phyloP scores from a whole-genome alignment of 306 rosid genomes.

The Notholithocarpus densiflorus region DNA sequence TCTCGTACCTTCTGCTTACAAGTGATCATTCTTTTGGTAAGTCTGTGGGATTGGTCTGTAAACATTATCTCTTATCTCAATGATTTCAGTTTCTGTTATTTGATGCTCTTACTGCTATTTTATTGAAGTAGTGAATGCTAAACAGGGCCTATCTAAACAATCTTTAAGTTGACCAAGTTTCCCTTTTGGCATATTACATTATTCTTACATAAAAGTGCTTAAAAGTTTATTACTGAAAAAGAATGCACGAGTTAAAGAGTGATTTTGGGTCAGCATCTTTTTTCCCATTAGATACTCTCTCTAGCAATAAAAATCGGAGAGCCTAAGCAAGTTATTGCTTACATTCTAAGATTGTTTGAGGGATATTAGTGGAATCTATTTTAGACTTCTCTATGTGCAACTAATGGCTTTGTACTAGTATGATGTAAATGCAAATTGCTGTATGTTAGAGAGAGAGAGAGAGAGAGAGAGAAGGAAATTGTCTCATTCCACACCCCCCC shows the following conservation, averaged over 20 bases:
- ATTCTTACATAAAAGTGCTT: neutral
- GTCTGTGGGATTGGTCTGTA: neutral
- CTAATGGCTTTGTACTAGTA: neutral
- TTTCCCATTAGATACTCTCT: neutral
- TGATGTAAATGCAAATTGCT: neutral
- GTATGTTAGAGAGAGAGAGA: too few species aligned
- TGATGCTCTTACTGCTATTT: neutral
- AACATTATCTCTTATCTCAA: neutral
- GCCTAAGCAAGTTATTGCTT: neutral
- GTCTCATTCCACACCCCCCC: too few species aligned
- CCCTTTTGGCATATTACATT: neutral
- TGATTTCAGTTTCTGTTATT: neutral
- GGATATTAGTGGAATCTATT: neutral
- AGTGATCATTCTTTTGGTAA: neutral
- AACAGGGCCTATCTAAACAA: neutral
- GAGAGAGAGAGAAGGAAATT: too few species aligned
- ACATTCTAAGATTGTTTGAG: neutral
- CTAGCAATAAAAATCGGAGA: neutral
- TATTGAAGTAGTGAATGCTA: neutral
- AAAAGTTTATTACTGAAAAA: neutral
- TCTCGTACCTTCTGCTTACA: neutral
- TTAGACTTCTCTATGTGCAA: neutral
- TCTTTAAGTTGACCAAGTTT: neutral
- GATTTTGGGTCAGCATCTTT: neutral
- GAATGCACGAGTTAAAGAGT: neutral